Evolutionary conservation across 116 monocot species (phyloP), one percentile per base, ranked within the genome.

Genomic region (Cymodocea nodosa): DNA sequence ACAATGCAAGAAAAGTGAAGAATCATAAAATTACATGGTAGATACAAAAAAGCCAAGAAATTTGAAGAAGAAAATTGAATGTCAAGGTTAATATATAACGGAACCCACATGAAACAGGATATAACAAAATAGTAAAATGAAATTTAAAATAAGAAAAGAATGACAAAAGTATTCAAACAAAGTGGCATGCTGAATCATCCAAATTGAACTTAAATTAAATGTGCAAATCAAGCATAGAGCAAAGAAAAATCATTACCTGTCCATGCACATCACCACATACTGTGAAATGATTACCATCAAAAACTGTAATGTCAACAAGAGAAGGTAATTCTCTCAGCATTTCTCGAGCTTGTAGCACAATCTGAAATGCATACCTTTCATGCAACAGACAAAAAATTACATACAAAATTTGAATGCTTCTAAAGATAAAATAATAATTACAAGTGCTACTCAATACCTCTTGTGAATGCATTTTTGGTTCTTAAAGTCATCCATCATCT

Each of bases 221-320:
- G 44, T 10, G 12, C 12, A 44, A 44, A 5, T 44, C 8, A 44
- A 44, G 4, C 12, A 6, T 44, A 44, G 18, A 39, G 35, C n/a
- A 37, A 16, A 23, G 22, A 56, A 18, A 60, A 18, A 36, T 18
- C n/a, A 37, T n/a, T 79, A 89, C 99, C 89, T 99, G 99, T 2
- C 99, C 93, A 73, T 99, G 98, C n/a, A 99, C 87, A 71, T 99
- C 99, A 67, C 99, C 99, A 60, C 99, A 99, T 70, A 99, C 83
- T 52, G 99, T 92, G 24, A 99, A 87, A 70, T 85, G 84, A 59
- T 71, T 63, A 23, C 89, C 87, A 76, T 92, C 68, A 54, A 77
- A 68, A 73, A 99, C 74, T 35, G 70, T 75, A 51, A 99, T 79
- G 49, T 99, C 93, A 67, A 99, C 93, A 75, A 99, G 93, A 53